These are phyloP conservation scores for Ustilago xerochloae DNA, from an alignment of 1,284 basidiomycete genomes.

Conservation along the genomic window DNA sequence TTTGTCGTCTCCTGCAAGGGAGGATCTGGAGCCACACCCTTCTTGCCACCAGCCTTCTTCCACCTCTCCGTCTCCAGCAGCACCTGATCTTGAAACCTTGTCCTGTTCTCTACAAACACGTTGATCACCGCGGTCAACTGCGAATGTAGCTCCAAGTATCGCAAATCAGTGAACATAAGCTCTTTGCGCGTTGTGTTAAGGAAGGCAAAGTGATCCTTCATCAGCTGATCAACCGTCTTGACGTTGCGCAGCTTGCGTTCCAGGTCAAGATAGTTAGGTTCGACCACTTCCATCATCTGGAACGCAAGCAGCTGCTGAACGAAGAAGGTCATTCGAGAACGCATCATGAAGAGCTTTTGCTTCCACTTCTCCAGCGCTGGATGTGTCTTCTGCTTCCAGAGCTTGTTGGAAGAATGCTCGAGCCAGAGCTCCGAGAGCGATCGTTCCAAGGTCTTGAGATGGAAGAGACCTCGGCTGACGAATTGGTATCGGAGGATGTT, in stretches of 20 bases:
- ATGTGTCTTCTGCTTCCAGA: constrained; percentile 57
- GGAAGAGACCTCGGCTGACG: constrained; percentile 61
- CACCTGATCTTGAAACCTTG: constrained; percentile 58
- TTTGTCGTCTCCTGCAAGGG: constrained; percentile 30
- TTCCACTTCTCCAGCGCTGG: constrained; percentile 63
- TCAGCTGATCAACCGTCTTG: constrained; percentile 65
- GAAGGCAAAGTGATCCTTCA: constrained; percentile 67
- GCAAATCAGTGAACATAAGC: constrained; percentile 66
- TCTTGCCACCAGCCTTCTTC: constrained; percentile 36
- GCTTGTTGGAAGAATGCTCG: constrained; percentile 49
- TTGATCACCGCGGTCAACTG: constrained; percentile 56
- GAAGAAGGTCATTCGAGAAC: constrained; percentile 65
- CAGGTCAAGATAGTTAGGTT: constrained; percentile 64
- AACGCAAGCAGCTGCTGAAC: constrained; percentile 66
- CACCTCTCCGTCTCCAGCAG: constrained; percentile 48
- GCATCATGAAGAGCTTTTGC: constrained; percentile 61
- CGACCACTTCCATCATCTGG: constrained; percentile 63
- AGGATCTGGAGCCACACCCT: constrained; percentile 26
- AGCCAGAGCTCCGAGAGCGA: constrained; percentile 61
- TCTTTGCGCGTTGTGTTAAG: constrained; percentile 64
- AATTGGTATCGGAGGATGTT: constrained; percentile 67
- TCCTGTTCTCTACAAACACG: constrained; percentile 58
- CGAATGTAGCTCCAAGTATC: constrained; percentile 58
- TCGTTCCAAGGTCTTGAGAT: constrained; percentile 64
- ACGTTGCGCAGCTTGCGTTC: constrained; percentile 58